These are phyloP conservation scores for Aphanomyces astaci DNA, from an alignment of 352 stramenopile species.

Conservation along the genomic window DNA sequence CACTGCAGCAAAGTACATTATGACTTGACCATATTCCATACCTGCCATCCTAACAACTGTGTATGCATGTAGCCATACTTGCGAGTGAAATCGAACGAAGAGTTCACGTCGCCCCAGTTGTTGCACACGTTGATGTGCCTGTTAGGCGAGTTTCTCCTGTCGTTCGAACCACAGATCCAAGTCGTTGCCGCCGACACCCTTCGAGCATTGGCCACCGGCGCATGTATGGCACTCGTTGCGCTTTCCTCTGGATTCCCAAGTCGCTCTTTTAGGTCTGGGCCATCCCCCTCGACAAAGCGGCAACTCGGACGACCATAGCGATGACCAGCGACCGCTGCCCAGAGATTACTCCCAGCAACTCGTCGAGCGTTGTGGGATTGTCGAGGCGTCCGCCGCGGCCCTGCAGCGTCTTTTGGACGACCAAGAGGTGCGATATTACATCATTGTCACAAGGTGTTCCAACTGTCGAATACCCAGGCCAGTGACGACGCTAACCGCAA, in stretches of 20 bases:
- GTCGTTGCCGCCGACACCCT: constrained; percentile 49
- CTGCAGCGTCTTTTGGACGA: constrained; percentile 68
- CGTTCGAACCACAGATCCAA: constrained; percentile 51
- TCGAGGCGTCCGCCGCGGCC: constrained; percentile 49
- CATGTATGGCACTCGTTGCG: constrained; percentile 36
- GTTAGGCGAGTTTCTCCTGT: constrained; percentile 51
- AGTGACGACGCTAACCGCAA: constrained; percentile 10
- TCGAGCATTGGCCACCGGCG: constrained; percentile 47
- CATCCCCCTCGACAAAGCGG: constrained; percentile 26
- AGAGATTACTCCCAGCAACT: constrained; percentile 58
- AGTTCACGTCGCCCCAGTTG: constrained; percentile 51
- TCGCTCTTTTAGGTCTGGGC: constrained; percentile 4
- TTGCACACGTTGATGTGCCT: constrained; percentile 41
- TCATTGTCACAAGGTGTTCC: neutral
- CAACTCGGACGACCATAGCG: constrained; percentile 27
- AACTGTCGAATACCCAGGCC: neutral
- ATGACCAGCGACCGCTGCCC: constrained; percentile 54
- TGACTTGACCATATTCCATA: neutral
- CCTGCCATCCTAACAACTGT: neutral
- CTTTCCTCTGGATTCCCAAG: too few species aligned
- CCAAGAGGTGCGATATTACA: constrained; percentile 25
- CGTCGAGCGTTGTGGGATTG: constrained; percentile 51
- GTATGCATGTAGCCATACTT: constrained; percentile 47
- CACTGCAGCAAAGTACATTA: constrained; percentile 16
- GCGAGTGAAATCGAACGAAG: constrained; percentile 67